phyloP scores from a whole-genome alignment of 352 stramenopile species.

The Pythium myriotylum region DNA sequence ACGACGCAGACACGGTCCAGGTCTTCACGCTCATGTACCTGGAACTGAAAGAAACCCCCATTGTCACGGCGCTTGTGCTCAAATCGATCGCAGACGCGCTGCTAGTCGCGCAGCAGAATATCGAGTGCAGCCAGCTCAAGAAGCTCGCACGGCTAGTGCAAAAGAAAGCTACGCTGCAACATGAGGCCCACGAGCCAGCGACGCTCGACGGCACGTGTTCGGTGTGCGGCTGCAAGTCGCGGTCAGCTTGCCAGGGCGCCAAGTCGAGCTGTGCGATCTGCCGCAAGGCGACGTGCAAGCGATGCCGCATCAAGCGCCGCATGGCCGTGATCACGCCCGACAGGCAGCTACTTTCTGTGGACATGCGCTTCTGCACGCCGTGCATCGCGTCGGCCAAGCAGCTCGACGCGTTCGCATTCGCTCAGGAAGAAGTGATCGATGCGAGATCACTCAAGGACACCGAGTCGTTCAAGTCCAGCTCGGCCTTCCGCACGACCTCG shows the following conservation, averaged over 20 bases:
- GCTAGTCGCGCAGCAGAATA: conserved; percentile 29
- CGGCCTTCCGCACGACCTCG: too few relatives aligned
- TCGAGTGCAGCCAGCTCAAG: conserved; percentile 55
- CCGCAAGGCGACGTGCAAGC: conserved; percentile 6
- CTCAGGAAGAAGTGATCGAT: conserved; percentile 2
- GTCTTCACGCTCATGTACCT: not conserved
- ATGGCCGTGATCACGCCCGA: conserved; percentile 3
- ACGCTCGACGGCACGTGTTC: not conserved
- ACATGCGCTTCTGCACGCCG: conserved; percentile 15
- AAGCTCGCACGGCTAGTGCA: conserved; percentile 52
- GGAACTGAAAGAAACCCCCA: conserved; percentile 8
- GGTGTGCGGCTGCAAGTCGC: conserved; percentile 7
- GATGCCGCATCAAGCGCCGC: conserved; percentile 6
- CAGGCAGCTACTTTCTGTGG: not conserved
- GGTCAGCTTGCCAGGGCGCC: conserved; percentile 2
- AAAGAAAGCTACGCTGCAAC: not conserved
- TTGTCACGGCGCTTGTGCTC: conserved; percentile 35
- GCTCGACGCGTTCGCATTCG: conserved; percentile 3
- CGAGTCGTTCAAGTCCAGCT: too few relatives aligned
- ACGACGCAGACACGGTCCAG: not conserved
- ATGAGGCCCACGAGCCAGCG: not conserved
- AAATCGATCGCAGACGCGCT: conserved; percentile 43
- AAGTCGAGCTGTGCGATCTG: conserved; percentile 15
- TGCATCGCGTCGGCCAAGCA: not conserved
- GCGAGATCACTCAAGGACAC: not conserved